Base-by-base conservation (phyloP, 305 asterid species). In the Solanum hybrid region DNA sequence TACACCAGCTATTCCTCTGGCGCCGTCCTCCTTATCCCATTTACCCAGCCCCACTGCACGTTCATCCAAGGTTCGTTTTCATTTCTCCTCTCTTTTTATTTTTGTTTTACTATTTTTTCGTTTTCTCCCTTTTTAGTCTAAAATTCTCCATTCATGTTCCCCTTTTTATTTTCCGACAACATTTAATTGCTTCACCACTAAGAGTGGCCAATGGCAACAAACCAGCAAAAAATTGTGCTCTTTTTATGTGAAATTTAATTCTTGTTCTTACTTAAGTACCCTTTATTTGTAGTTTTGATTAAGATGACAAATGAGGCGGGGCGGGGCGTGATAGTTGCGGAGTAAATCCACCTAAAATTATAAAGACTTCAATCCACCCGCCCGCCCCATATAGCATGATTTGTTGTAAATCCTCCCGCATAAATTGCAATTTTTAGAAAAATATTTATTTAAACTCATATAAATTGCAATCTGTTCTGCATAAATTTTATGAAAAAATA, bases 171-270 rank as follows among this genome's bases (percentile, higher is more conserved):
- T 51, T 51, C 2, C n/a, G n/a, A 51, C n/a, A 17, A 51, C 0
- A 51, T 15, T 17, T 51, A 51, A 51, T 51, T 51, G 66, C 66
- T 6, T 51, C 1, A 51, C 66, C 10, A 17, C n/a, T 51, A 51
- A 15, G 66, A 15, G 66, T 51, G n/a, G 66, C n/a, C 2, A n/a
- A 51, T 51, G n/a, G 9, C n/a, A 51, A 51, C 66, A 6, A 6
- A 2, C 66, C 4, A 51, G 0, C 9, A 51, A 51, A 51, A 15
- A 15, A 2, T 15, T 15, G 10, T 6, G n/a, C 0, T 8, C 0
- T 8, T 60, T 8, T 2, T 64, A 3, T 8, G n/a, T 15, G 27
- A 22, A 22, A 64, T 64, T 22, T 22, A 64, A 22, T 64, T 64
- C 3, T 22, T 22, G 12, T 64, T 64, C 27, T 64, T 22, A 64